phyloP scores from a whole-genome alignment of 306 rosid genomes.

The Prunus kanzakura region DNA sequence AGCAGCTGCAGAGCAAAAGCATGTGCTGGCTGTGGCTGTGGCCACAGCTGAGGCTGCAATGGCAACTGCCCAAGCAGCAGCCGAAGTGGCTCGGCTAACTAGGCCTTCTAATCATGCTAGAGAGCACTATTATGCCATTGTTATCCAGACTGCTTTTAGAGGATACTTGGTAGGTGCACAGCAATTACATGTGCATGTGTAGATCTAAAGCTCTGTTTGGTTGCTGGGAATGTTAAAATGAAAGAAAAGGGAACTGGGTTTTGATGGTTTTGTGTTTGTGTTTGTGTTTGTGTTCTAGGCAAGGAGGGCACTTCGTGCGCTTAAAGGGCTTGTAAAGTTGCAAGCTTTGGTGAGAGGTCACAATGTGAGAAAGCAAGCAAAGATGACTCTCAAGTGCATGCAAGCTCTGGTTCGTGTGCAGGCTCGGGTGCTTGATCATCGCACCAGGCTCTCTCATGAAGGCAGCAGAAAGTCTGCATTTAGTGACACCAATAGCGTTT shows the following conservation, averaged over 20 bases:
- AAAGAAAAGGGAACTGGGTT: background rate
- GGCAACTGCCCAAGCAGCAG: conserved; percentile 78
- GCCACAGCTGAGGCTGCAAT: conserved; percentile 82
- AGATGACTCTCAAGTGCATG: conserved; percentile 92
- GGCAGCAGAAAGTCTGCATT: conserved; percentile 82
- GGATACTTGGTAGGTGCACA: conserved; percentile 72
- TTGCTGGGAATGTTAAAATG: background rate
- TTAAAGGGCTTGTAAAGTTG: conserved; percentile 88
- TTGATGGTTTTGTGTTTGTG: conserved; percentile 1
- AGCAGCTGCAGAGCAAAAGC: conserved; percentile 44
- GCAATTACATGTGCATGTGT: background rate
- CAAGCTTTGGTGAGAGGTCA: conserved; percentile 97
- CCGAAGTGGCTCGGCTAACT: conserved; percentile 57
- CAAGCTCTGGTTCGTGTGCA: conserved; percentile 91
- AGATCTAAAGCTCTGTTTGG: conserved; percentile 17
- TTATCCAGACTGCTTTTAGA: conserved; percentile 87
- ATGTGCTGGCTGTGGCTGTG: conserved; percentile 70
- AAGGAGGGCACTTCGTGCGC: conserved; percentile 90
- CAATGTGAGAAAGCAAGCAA: conserved; percentile 92
- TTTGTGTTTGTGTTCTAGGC: conserved; percentile 44
- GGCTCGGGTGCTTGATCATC: conserved; percentile 77
- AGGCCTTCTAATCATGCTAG: conserved; percentile 50
- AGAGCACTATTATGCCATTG: conserved; percentile 45
- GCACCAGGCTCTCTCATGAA: conserved; percentile 71
- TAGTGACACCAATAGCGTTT: conserved; percentile 67